A percentile compares a stretch with the other conserved stretches of the same genome.
phyloP scores from a whole-genome alignment of 176 grass and related monocot species.

The Avena insularis region DNA sequence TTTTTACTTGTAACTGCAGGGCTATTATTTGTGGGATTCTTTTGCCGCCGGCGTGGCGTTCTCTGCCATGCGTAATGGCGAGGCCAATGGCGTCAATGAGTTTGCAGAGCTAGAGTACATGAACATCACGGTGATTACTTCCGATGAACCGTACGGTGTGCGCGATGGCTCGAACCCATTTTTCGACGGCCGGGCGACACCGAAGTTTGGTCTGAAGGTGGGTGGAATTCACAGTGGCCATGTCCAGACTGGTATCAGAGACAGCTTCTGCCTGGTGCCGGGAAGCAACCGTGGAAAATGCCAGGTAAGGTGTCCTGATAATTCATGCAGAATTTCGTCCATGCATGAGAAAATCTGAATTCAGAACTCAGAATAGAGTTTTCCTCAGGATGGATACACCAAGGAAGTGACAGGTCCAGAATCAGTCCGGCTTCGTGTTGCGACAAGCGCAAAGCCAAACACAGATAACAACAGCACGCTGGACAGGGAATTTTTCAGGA shows the following conservation, averaged over 20 bases:
- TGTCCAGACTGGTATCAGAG: constrained; percentile 70
- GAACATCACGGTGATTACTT: constrained; percentile 75
- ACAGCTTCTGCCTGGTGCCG: constrained; percentile 61
- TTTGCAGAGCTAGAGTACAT: constrained; percentile 70
- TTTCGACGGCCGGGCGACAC: constrained; percentile 52
- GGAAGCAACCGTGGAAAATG: constrained; percentile 59
- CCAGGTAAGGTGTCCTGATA: constrained; percentile 44
- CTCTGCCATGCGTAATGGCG: constrained; percentile 62
- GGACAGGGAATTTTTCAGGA: constrained; percentile 64
- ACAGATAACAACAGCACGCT: constrained; percentile 53
- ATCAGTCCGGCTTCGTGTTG: constrained; percentile 60
- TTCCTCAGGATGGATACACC: constrained; percentile 70
- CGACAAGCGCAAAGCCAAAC: constrained; percentile 72
- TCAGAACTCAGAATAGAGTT: background rate
- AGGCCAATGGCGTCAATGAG: constrained; percentile 61
- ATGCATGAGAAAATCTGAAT: background rate
- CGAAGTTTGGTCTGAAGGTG: constrained; percentile 58
- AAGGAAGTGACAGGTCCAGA: constrained; percentile 64
- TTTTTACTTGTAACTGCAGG: constrained; percentile 37
- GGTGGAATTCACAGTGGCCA: constrained; percentile 75
- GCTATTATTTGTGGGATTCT: constrained; percentile 81
- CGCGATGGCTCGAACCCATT: constrained; percentile 66
- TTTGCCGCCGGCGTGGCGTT: constrained; percentile 62
- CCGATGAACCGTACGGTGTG: constrained; percentile 58
- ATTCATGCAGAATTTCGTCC: background rate